These are phyloP conservation scores for Cercospora zeae-maydis DNA, from an alignment of 2,329 filamentous ascomycete genomes.

Conservation along the genomic window DNA sequence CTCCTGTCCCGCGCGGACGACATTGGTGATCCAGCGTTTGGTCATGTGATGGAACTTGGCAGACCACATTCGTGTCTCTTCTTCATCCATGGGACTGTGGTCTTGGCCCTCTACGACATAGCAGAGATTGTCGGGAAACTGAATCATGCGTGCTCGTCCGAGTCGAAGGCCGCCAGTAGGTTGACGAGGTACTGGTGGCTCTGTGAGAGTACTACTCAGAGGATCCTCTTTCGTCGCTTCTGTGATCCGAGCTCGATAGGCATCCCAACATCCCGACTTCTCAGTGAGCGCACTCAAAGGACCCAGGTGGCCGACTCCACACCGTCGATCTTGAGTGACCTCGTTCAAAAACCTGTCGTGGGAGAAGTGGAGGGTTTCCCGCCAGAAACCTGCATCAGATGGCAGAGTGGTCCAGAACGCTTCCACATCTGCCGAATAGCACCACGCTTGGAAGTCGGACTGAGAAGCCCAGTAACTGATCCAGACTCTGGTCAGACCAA, in stretches of 20 bases:
- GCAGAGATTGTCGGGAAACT: background rate
- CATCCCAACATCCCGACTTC: slow-evolving; percentile 7
- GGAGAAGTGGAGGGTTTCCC: background rate
- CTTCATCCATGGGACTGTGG: background rate
- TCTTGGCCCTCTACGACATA: background rate
- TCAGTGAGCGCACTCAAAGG: background rate
- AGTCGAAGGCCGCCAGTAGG: background rate
- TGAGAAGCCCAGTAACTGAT: background rate
- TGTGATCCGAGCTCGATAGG: slow-evolving; percentile 5
- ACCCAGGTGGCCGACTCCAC: background rate
- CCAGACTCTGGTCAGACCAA: background rate
- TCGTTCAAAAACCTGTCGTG: background rate
- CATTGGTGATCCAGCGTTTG: slow-evolving; percentile 8
- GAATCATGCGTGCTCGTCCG: background rate
- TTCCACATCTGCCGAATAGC: background rate
- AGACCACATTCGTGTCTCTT: background rate
- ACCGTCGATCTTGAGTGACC: background rate
- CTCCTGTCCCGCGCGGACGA: background rate
- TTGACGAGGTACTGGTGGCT: background rate
- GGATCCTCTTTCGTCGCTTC: background rate
- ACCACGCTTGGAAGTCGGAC: background rate
- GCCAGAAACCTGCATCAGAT: background rate
- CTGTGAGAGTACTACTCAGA: background rate
- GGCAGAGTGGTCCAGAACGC: background rate
- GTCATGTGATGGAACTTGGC: slow-evolving; percentile 8